Evolutionary conservation across 345 rosid species (phyloP).

Genomic region (Salix udensis): DNA sequence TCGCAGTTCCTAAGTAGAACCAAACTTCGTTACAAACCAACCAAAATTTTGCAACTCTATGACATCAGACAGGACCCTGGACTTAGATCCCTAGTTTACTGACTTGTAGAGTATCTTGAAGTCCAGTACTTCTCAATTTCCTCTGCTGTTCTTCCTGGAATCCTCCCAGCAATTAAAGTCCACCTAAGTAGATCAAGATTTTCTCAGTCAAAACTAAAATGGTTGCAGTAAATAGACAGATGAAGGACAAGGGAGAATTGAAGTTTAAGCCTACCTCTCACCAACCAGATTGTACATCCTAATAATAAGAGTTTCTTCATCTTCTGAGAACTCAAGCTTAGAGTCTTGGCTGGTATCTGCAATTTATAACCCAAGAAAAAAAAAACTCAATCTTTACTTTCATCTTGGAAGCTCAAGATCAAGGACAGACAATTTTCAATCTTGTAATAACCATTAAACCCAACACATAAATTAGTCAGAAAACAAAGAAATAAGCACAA

Average conservation of each 20-base stretch:
- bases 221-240: not conserved
- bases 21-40: not conserved
- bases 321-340: conserved; percentile 45
- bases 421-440: not conserved
- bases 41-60: conserved; percentile 8
- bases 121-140: conserved; percentile 59
- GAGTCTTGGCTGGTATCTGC: conserved; percentile 31
- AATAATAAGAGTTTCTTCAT: conserved; percentile 46
- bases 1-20: not conserved
- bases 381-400: not conserved
- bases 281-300: conserved; percentile 58
- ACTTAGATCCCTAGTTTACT: not conserved
- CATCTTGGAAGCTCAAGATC: not conserved
- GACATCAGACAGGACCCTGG: not conserved
- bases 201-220: not conserved
- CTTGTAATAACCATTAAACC: not conserved
- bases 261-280: conserved; percentile 34
- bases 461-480: not conserved
- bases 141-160: conserved; percentile 55
- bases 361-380: not conserved
- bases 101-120: conserved; percentile 35
- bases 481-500: not conserved
- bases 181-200: conserved; percentile 29
- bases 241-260: not conserved
- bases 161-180: conserved; percentile 55